Percentiles rank a stretch among this genome's conserved stretches.
Evolutionary conservation across 495 filamentous ascomycete species (phyloP).

Genomic region (Talaromyces thailandensis): DNA sequence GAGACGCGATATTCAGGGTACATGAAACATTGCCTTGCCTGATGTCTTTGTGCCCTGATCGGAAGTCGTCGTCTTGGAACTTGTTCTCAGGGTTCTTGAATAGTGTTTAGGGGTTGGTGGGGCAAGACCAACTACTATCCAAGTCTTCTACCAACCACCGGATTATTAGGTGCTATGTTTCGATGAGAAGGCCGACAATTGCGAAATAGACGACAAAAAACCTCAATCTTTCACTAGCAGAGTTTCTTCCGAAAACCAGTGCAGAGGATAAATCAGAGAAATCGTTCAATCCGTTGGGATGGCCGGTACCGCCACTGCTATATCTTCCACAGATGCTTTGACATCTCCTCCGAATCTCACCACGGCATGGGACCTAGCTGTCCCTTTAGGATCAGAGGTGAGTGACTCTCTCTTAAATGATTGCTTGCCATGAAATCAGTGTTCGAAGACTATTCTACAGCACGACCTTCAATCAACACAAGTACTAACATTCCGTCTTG

Average conservation of each 20-base stretch:
- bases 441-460: not conserved
- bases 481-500: not conserved
- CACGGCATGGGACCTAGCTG: conserved; percentile 36
- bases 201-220: not conserved
- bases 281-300: conserved; percentile 22
- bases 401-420: conserved; percentile 7
- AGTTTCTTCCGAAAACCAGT: not conserved
- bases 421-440: not conserved
- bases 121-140: not conserved
- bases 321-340: conserved; percentile 33
- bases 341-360: conserved; percentile 28
- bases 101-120: conserved; percentile 5
- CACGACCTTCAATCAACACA: not conserved
- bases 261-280: not conserved
- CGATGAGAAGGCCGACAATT: not conserved
- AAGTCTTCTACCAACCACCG: not conserved
- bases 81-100: not conserved
- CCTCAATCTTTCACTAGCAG: not conserved
- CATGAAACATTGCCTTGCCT: not conserved
- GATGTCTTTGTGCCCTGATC: not conserved
- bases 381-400: conserved; percentile 35
- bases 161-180: not conserved
- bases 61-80: not conserved
- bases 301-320: conserved; percentile 34
- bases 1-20: not conserved